Evolutionary conservation across 2,329 filamentous ascomycete genomes (phyloP), one percentile per base, ranked within the genome.

Genomic region (Neopestalotiopsis sp.): DNA sequence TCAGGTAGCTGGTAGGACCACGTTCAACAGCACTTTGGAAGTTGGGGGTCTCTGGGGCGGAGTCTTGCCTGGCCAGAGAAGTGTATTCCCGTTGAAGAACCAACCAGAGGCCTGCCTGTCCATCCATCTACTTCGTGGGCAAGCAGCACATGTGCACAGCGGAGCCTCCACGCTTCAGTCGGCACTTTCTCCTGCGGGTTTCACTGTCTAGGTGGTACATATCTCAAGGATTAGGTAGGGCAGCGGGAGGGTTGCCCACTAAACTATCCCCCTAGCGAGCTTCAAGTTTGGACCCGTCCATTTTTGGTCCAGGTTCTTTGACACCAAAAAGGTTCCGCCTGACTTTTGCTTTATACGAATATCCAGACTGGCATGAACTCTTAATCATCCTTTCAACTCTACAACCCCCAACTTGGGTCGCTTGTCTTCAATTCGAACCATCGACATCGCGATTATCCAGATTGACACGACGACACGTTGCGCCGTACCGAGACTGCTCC

Each of bases 321-420:
- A 45, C 45, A 34, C 30, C 59, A 61, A 20, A 20, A 61, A 34
- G 59, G 30, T 61, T 61, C 57, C 59, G 59, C 34, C 59, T 61
- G 59, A 61, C 59, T 61, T 61, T 61, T 14, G 30, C 32, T 34
- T 38, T 38, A 52, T 52, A 52, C 45, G 45, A 52, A 20, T 20
- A 52, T 52, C 45, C n/a, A n/a, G 17, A 52, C n/a, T 20, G 9
- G 7, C 45, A n/a, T 17, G 17, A 9, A 52, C 45, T 52, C 17
- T 52, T 20, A 17, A 52, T 52, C n/a, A 17, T 20, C n/a, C n/a
- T 52, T 17, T 52, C 45, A 52, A 52, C 42, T 52, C 45, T 52
- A 52, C 45, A 52, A 52, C 45, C 45, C 34, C 45, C 45, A 52
- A 52, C n/a, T 20, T 52, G 45, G 45, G 45, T 20, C 45, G 24